Evolutionary conservation across 305 asterid species (phyloP).

Genomic region (Fraxinus greggii): DNA sequence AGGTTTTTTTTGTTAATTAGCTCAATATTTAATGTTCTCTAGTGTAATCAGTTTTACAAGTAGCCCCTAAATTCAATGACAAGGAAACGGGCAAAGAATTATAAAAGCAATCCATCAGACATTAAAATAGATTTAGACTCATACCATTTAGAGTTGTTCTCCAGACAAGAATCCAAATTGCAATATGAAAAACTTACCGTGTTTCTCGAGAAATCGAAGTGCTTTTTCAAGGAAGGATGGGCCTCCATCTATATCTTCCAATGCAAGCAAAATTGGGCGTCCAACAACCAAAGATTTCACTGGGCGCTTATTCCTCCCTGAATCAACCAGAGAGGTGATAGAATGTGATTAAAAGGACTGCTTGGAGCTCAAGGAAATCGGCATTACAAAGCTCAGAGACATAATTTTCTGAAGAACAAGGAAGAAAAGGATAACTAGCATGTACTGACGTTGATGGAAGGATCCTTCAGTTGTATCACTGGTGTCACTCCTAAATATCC

Average conservation of each 20-base stretch:
- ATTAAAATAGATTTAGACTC: slow-evolving; percentile 15
- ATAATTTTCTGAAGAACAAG: neutral
- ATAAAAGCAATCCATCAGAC: neutral
- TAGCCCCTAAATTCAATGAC: neutral
- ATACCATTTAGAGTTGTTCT: slow-evolving; percentile 1
- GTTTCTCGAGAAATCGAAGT: slow-evolving; percentile 86
- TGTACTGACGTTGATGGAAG: slow-evolving; percentile 76
- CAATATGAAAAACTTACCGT: slow-evolving; percentile 52
- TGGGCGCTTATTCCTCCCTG: slow-evolving; percentile 92
- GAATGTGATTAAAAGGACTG: neutral
- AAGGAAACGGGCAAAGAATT: slow-evolving; percentile 9
- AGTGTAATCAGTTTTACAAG: slow-evolving; percentile 1
- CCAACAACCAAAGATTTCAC: slow-evolving; percentile 95
- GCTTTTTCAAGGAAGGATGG: slow-evolving; percentile 98
- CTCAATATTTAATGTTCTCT: neutral
- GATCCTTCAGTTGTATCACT: slow-evolving; percentile 75
- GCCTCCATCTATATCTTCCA: slow-evolving; percentile 96
- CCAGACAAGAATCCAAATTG: slow-evolving; percentile 16
- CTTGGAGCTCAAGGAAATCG: neutral
- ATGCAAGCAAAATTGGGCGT: slow-evolving; percentile 92
- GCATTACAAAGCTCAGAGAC: slow-evolving; percentile 12
- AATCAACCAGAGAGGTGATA: slow-evolving; percentile 18
- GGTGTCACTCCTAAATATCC: slow-evolving; percentile 79
- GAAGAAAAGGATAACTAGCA: neutral
- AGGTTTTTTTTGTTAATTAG: neutral